Evolutionary conservation across 164 flowering plant genomes (phyloP).

Genomic region (Vitis amurensis): DNA sequence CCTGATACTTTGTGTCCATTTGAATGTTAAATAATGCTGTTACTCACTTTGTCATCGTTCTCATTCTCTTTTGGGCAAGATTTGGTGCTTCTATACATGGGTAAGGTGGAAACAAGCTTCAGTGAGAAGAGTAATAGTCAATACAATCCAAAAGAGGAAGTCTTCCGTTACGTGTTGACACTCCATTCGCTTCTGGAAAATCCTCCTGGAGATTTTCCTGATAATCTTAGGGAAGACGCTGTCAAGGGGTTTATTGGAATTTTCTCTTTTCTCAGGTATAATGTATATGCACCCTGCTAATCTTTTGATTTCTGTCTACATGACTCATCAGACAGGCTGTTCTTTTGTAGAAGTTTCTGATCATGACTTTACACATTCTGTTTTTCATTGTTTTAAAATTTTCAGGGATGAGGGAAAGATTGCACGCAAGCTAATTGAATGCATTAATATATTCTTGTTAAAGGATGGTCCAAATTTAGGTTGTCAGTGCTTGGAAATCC

Average conservation of each 20-base stretch:
- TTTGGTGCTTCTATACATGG: conserved; percentile 62
- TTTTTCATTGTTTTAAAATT: conserved; percentile 9
- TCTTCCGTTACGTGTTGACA: conserved; percentile 61
- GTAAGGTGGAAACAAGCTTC: conserved; percentile 58
- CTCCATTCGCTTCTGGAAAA: conserved; percentile 89
- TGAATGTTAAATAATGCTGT: background rate
- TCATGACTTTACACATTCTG: conserved; percentile 1
- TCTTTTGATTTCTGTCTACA: conserved; percentile 1
- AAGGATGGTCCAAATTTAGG: conserved; percentile 95
- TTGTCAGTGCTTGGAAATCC: conserved; percentile 58
- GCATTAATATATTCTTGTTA: conserved; percentile 73
- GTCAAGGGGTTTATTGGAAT: conserved; percentile 59
- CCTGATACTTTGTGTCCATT: background rate
- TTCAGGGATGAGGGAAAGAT: conserved; percentile 86
- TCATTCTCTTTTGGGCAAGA: conserved; percentile 35
- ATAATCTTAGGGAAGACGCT: conserved; percentile 57
- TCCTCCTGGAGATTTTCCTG: conserved; percentile 91
- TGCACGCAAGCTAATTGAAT: conserved; percentile 82
- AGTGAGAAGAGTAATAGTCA: conserved; percentile 30
- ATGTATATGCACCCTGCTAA: background rate
- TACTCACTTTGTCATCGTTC: background rate
- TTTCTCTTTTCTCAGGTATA: conserved; percentile 65
- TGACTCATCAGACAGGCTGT: background rate
- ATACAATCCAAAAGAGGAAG: conserved; percentile 62
- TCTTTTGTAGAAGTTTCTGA: conserved; percentile 4